Base-by-base conservation (phyloP, 768 basidiomycete species). In the Pulveroboletus sp. region DNA sequence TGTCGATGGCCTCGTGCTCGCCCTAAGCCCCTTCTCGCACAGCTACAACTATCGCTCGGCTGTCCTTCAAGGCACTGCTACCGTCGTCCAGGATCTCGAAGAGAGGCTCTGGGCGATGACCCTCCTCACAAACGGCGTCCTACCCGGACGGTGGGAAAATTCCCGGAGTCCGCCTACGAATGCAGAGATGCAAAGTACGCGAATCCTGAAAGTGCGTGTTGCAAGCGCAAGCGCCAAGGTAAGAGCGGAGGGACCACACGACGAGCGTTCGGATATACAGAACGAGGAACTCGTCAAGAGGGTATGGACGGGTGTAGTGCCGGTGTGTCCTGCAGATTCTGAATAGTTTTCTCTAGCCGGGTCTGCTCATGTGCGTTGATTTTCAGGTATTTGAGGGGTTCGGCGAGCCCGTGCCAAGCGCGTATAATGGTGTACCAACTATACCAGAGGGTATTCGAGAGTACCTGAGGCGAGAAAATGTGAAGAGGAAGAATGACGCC, bases 41-140 rank as follows among this genome's bases (percentile, higher is more conserved):
- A 62, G 59, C 40, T 63, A 61, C 46, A 63, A 63, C 46, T 63
- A 63, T 31, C 61, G 61, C 5, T 63, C 61, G 0, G 62, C 62
- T 7, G 45, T 63, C 27, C 54, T 63, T 0, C 59, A 64, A 3
- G 61, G 61, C 1, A 46, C 15, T 7, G 61, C 56, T 17, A 54
- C 54, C 0, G 37, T 52, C 21, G 52, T 63, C 21, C 36, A 42
- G 7, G 54, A 62, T 15, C 21, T 10, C 17, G 51, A 64, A 18
- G 62, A 63, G 54, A 63, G 58, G 44, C 31, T 61, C 18, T 63
- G 61, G 61, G 61, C 62, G 10, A 48, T 63, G 56, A 35, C 52
- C 2, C 46, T 63, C 24, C 21, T 63, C 35, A 63, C 61, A 0
- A 56, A 63, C 8, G 51, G 54, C 6, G 61, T 64, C 43, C 37